These are phyloP conservation scores for Apiotrichum mycotoxinovorans DNA, from an alignment of 1,284 basidiomycete species.

Conservation along the genomic window DNA sequence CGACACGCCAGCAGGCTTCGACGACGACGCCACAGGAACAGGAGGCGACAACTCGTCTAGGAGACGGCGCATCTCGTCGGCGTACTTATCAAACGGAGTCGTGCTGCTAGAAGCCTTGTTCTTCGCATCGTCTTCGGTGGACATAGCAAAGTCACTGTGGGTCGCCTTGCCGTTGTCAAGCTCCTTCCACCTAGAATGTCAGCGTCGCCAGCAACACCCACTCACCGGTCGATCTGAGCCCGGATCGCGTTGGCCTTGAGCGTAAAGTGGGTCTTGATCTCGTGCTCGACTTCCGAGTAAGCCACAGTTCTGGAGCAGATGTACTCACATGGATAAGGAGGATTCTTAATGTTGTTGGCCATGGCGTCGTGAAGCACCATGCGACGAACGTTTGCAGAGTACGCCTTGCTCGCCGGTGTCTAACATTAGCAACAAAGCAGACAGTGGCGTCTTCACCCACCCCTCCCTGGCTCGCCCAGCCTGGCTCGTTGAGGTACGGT, in stretches of 20 bases:
- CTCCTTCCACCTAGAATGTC: conserved; percentile 25
- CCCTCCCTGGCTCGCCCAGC: conserved; percentile 68
- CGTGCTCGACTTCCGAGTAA: conserved; percentile 64
- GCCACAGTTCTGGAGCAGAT: conserved; percentile 27
- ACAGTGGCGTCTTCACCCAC: conserved; percentile 53
- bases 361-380: conserved; percentile 85
- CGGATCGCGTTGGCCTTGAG: conserved; percentile 69
- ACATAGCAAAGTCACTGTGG: background rate
- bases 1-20: too few species aligned
- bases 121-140: background rate
- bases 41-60: conserved; percentile 23
- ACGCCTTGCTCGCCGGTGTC: conserved; percentile 54
- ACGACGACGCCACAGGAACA: background rate
- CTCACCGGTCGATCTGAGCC: conserved; percentile 70
- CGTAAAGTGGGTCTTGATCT: conserved; percentile 84
- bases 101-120: background rate
- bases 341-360: conserved; percentile 64
- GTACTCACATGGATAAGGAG: conserved; percentile 55
- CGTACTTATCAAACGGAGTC: conserved; percentile 22
- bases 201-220: background rate
- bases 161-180: conserved; percentile 30
- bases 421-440: conserved; percentile 36
- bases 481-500: conserved; percentile 84
- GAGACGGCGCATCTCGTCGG: conserved; percentile 20
- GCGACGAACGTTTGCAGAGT: conserved; percentile 72